Percentiles rank a stretch among this genome's conserved stretches.
Conservation (phyloP, 2,329 filamentous ascomycete species). For the Colletotrichum cordylinicola region DNA sequence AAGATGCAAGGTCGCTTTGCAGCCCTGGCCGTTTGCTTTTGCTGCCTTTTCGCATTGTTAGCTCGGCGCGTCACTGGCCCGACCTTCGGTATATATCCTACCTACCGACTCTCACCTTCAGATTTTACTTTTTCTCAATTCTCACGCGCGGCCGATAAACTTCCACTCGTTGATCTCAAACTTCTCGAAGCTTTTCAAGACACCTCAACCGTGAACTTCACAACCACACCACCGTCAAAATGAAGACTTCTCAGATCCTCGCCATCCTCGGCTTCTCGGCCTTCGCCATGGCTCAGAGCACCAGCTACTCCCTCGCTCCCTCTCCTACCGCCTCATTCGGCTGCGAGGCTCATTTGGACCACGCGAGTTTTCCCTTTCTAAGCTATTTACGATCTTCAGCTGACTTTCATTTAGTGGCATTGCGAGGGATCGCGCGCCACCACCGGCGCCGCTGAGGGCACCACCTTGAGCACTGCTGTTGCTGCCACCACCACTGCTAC, state of each 20-base stretch:
- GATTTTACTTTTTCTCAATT: rapidly evolving
- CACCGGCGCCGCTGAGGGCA: too few relatives aligned
- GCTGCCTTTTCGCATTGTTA: neutral
- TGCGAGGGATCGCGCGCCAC: neutral
- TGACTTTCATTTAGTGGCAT: neutral
- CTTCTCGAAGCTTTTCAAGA: neutral
- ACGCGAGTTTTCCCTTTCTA: too few relatives aligned
- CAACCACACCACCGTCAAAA: neutral
- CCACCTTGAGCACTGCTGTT: neutral
- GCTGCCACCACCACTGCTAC: neutral
- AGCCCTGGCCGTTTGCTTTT: neutral
- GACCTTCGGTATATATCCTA: neutral
- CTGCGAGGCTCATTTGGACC: constrained; percentile 43
- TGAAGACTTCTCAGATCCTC: constrained; percentile 21
- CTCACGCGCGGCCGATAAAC: neutral
- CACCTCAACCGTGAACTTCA: neutral
- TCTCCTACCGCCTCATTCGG: constrained; percentile 26
- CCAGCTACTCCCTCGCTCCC: too few relatives aligned
- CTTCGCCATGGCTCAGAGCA: neutral
- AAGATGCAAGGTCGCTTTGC: neutral
- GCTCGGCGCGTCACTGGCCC: neutral
- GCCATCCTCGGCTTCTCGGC: constrained; percentile 15
- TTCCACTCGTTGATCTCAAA: neutral
- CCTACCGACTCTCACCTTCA: neutral
- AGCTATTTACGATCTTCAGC: too few relatives aligned